Base-by-base conservation (phyloP, 139 green algal genomes). In the Chlorella sp. region DNA sequence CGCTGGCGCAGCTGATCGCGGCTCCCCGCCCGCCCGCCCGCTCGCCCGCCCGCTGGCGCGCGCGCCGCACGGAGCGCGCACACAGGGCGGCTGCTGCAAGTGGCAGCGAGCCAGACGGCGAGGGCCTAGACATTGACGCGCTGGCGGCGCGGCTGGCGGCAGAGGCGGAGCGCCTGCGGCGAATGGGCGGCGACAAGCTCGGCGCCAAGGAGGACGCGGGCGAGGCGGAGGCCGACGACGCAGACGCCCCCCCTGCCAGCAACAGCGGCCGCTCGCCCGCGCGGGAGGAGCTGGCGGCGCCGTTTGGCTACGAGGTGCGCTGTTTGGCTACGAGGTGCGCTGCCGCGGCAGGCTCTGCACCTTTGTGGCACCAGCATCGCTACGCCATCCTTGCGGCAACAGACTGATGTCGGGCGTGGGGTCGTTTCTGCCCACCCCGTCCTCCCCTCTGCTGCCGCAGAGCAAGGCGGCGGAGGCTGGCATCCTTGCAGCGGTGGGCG, bases 121-220 rank as follows among this genome's bases (percentile, higher is more conserved):
- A 84, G n/a, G 56, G 46, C 25, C 35, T 77, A 4, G 82, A 89
- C 73, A 89, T 89, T 19, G 82, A 89, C 43, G 72, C 70, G 27
- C 68, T 89, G n/a, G 85, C 85, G 1, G 56, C 67, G 2, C 63
- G 82, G 59, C 69, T 90, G 23, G 77, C 82, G 33, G 73, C 66
- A 23, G 77, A 89, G 53, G 85, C 85, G 12, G 73, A 78, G 12
- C 63, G 66, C 19, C 66, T 84, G 41, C 73, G 79, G 11, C 43
- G 35, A 0, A 74, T 50, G 11, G 77, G 50, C 8, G 38, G 51
- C 50, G 36, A 19, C 36, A 50, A 63, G 25, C 27, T 38, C 12
- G 67, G 40, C 46, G 19, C 25, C 5, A 50, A 48, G 11, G 50
- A 41, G 61, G 61, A 68, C 23, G 48, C 61, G 76, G 19, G 45